Percentiles rank a stretch among this genome's conserved stretches.
phyloP scores from a whole-genome alignment of 1,284 basidiomycete species.

The Cryptococcus deneoformans region DNA sequence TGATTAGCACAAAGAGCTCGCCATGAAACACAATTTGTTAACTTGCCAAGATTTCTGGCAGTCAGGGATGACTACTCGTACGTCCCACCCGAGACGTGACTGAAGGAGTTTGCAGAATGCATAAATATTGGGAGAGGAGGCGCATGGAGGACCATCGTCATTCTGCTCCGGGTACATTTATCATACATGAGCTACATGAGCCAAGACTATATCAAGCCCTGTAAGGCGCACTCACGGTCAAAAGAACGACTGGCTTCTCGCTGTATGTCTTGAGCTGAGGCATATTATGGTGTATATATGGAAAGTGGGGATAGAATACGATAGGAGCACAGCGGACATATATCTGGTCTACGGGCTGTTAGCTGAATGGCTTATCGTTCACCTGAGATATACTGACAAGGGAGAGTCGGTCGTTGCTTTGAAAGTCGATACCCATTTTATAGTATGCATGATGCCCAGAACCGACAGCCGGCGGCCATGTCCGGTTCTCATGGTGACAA shows the following conservation, averaged over 20 bases:
- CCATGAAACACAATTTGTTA: not conserved
- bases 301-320: not conserved
- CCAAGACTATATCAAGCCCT: no score
- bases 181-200: no score
- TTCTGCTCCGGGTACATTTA: slow-evolving; percentile 25
- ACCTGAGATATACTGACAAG: no score
- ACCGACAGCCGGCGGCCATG: no score
- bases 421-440: no score
- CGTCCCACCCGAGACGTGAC: slow-evolving; percentile 70
- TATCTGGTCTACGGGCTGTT: not conserved
- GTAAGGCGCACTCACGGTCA: slow-evolving; percentile 30
- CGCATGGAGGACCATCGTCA: slow-evolving; percentile 80
- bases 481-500: no score
- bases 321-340: not conserved
- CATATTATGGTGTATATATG: slow-evolving; percentile 18
- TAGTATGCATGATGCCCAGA: no score
- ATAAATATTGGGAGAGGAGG: slow-evolving; percentile 74
- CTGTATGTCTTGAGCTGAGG: slow-evolving; percentile 28
- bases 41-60: slow-evolving; percentile 78
- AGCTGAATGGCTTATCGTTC: no score
- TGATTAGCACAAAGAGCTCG: slow-evolving; percentile 3
- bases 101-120: slow-evolving; percentile 70
- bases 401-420: no score
- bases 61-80: slow-evolving; percentile 83
- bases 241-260: slow-evolving; percentile 37